Conservation (phyloP, 306 rosid species). For the Cucurbita argyrosperma region DNA sequence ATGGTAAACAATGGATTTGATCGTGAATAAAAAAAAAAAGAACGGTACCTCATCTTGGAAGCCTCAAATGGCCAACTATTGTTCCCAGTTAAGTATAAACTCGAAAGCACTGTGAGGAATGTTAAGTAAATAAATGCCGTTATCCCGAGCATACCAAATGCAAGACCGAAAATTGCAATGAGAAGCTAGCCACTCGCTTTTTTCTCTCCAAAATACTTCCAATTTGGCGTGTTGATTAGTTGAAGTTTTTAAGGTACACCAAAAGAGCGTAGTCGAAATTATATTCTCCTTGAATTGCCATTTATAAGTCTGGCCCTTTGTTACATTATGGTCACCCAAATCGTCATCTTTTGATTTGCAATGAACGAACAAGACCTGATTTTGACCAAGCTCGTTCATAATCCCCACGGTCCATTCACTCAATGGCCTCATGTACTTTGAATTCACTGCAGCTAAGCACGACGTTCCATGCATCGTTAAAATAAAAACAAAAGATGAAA, state of each 20-base stretch:
- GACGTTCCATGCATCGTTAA: too few species aligned
- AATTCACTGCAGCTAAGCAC: neutral
- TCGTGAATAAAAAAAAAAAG: rapidly evolving
- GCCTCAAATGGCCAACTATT: neutral
- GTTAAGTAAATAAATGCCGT: neutral
- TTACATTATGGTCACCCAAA: neutral
- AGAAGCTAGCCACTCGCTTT: neutral
- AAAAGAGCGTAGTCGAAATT: neutral
- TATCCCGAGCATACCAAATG: neutral
- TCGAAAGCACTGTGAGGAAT: neutral
- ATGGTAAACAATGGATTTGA: neutral
- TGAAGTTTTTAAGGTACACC: neutral
- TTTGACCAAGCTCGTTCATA: neutral
- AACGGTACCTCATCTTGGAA: neutral
- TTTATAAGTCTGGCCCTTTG: neutral
- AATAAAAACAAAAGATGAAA: too few species aligned
- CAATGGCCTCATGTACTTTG: neutral
- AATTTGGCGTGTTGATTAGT: too few species aligned
- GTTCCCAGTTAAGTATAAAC: neutral
- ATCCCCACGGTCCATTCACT: neutral
- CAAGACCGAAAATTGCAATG: neutral
- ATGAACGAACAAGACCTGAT: neutral
- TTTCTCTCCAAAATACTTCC: neutral
- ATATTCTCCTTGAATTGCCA: neutral
- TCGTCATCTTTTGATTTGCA: neutral